A percentile compares a stretch with the other conserved stretches of the same genome.
These are phyloP conservation scores for Chaetomium olivaceum DNA, from an alignment of 2,329 filamentous ascomycete genomes.

Conservation along the genomic window DNA sequence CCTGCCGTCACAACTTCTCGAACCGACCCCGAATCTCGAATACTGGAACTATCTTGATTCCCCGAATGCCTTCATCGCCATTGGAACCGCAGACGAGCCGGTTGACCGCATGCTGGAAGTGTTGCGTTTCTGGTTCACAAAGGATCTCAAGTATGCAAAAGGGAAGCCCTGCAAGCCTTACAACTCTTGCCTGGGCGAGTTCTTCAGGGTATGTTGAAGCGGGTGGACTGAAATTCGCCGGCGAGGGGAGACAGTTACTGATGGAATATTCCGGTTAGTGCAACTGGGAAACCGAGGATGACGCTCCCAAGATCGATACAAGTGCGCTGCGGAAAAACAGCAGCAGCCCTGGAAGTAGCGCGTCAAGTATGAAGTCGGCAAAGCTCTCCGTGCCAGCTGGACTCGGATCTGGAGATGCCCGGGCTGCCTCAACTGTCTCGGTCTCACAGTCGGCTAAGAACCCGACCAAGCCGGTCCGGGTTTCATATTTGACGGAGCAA, in stretches of 20 bases:
- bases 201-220: constrained; percentile 73
- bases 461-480: constrained; percentile 59
- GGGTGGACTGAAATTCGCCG: background rate
- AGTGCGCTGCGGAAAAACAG: constrained; percentile 43
- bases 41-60: constrained; percentile 99
- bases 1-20: constrained; percentile 88
- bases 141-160: constrained; percentile 98
- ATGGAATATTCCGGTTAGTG: constrained; percentile 56
- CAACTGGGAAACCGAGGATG: constrained; percentile 90
- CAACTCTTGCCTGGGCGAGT: constrained; percentile 95
- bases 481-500: constrained; percentile 96
- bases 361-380: constrained; percentile 51
- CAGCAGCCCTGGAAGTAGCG: constrained; percentile 42
- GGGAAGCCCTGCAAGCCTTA: constrained; percentile 99
- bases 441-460: constrained; percentile 51
- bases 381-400: constrained; percentile 36
- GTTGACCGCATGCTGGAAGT: constrained; percentile 94
- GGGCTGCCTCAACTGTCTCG: constrained; percentile 52
- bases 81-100: constrained; percentile 86
- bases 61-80: constrained; percentile 81
- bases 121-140: constrained; percentile 97
- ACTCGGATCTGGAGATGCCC: constrained; percentile 40
- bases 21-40: constrained; percentile 94
- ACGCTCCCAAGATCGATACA: constrained; percentile 65
- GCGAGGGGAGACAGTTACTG: constrained; percentile 25